Percentiles rank a stretch among this genome's conserved stretches.
These are phyloP conservation scores for Crucihimalaya himalaica DNA, from an alignment of 345 rosid genomes.

Conservation along the genomic window DNA sequence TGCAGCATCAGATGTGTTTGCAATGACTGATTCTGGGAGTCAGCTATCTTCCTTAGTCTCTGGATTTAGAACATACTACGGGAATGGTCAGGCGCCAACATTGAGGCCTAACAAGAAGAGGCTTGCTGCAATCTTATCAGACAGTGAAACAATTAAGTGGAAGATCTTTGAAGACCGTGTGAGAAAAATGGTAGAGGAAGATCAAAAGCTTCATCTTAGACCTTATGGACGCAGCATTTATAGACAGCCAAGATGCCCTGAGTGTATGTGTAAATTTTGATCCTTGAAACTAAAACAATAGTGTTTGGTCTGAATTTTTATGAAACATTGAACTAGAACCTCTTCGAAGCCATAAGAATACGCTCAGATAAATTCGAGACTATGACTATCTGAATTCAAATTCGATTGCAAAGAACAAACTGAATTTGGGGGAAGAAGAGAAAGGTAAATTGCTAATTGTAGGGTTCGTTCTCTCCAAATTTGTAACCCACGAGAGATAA, in stretches of 20 bases:
- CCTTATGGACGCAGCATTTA: slow-evolving; percentile 80
- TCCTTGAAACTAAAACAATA: slow-evolving; percentile 3
- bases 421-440: too few species aligned
- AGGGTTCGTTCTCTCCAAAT: too few species aligned
- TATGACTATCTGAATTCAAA: too few species aligned
- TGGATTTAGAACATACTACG: slow-evolving; percentile 82
- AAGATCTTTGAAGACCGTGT: slow-evolving; percentile 59
- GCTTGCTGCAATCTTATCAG: slow-evolving; percentile 72
- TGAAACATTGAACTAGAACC: slow-evolving; percentile 28
- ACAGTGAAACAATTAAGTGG: slow-evolving; percentile 64
- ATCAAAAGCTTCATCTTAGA: slow-evolving; percentile 57
- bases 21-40: slow-evolving; percentile 97
- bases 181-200: slow-evolving; percentile 75
- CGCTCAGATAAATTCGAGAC: too few species aligned
- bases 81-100: slow-evolving; percentile 66
- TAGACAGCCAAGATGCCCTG: slow-evolving; percentile 80
- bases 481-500: too few species aligned
- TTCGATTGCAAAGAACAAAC: too few species aligned
- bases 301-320: slow-evolving; percentile 1
- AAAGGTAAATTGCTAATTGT: too few species aligned
- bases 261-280: slow-evolving; percentile 68
- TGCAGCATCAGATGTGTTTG: slow-evolving; percentile 85
- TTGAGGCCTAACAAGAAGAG: slow-evolving; percentile 91
- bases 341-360: too few species aligned
- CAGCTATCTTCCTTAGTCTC: slow-evolving; percentile 88